Percentiles rank a stretch among this genome's conserved stretches.
Conservation (phyloP, 352 stramenopile genomes). For the Pythium phragmitis region DNA sequence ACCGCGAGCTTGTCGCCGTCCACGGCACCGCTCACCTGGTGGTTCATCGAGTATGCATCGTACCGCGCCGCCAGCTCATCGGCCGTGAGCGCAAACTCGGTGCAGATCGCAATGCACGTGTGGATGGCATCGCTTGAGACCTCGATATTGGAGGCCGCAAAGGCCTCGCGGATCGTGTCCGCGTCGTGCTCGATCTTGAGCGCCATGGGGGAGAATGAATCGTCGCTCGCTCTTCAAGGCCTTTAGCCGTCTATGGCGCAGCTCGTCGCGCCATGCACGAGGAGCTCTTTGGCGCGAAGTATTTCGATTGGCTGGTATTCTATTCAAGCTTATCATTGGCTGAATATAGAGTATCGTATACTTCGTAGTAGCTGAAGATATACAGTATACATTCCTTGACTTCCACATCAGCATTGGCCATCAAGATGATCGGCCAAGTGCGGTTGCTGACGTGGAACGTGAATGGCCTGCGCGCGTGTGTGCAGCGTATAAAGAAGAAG, state of each 20-base stretch:
- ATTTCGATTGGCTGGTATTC: conserved; percentile 24
- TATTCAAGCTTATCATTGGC: conserved; percentile 37
- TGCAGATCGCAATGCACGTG: conserved; percentile 67
- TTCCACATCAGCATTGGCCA: conserved; percentile 2
- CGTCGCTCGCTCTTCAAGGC: neutral
- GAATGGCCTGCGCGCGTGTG: conserved; percentile 76
- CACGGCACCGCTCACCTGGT: conserved; percentile 61
- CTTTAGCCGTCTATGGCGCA: neutral
- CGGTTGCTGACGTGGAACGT: conserved; percentile 85
- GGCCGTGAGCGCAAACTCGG: conserved; percentile 74
- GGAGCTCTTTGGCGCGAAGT: conserved; percentile 10
- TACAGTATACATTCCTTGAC: neutral
- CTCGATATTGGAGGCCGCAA: conserved; percentile 75
- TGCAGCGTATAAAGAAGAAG: conserved; percentile 53
- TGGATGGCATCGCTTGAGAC: conserved; percentile 61
- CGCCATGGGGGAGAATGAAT: conserved; percentile 10
- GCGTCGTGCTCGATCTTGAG: conserved; percentile 58
- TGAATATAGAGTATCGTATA: conserved; percentile 1
- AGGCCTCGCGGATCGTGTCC: conserved; percentile 61
- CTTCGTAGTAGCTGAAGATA: neutral
- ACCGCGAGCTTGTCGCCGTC: conserved; percentile 56
- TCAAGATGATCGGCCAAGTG: conserved; percentile 24
- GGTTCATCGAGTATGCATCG: conserved; percentile 87
- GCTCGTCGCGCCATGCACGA: neutral
- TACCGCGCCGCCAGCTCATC: conserved; percentile 79